Base-by-base conservation (phyloP, 164 flowering plant genomes). In the Kalanchoe fedtschenkoi region DNA sequence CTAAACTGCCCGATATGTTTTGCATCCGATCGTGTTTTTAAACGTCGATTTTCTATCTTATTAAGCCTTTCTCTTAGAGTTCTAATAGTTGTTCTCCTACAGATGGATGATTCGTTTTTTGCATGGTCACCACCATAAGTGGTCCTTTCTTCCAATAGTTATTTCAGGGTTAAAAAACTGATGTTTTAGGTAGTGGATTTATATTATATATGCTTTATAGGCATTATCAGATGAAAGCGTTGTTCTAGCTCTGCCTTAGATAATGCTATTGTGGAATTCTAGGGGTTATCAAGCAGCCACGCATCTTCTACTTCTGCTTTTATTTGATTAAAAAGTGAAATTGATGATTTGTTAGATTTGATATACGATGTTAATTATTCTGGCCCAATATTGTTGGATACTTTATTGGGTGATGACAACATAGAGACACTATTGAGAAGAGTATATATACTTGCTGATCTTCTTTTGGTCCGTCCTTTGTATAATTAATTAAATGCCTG, bases 61-160 rank as follows among this genome's bases (percentile, higher is more conserved):
- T 13, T 28, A 32, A 51, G 24, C 32, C 32, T 51, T 51, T 29
- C 26, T 1, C 32, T 51, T 51, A 26, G 32, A 24, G 56, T 51
- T 51, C 39, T 37, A 2, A 37, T 37, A 5, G 8, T 37, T 37
- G 39, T 37, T 37, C 56, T 51, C 30, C 32, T 51, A 51, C 32
- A 26, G 13, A 51, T 26, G 56, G 56, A 51, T 51, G 28, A 30
- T 51, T 51, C 17, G 6, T 51, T 51, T 47, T 51, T 51, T 32
- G 26, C 32, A 51, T 51, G 56, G 56, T 51, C 56, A 51, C 56
- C 56, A 51, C 56, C 32, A 8, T 51, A 51, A 51, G 56, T 26
- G 17, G 56, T 13, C 56, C 32, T 51, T 51, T 51, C 56, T 51
- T 51, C 32, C 32, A 51, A 24, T 51, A 13, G 10, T 51, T 26